These are phyloP conservation scores for Monilinia polystroma DNA, from an alignment of 2,329 filamentous ascomycete species.

Conservation along the genomic window DNA sequence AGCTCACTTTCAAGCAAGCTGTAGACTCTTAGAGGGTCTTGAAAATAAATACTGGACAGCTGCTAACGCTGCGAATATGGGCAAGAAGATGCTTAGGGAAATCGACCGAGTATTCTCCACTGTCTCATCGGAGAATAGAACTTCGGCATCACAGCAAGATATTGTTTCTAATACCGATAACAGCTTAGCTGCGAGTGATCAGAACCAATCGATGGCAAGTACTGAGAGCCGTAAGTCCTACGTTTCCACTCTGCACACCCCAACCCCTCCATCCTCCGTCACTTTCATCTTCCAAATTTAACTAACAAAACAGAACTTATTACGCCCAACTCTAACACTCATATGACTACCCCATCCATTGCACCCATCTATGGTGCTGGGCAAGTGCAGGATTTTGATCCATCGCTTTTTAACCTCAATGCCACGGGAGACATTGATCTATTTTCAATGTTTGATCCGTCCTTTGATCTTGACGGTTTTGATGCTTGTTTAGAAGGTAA, in stretches of 20 bases:
- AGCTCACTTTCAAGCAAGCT: constrained; percentile 54
- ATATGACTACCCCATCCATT: background rate
- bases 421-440: constrained; percentile 28
- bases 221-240: constrained; percentile 1
- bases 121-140: constrained; percentile 17
- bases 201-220: background rate
- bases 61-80: constrained; percentile 42
- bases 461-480: constrained; percentile 33
- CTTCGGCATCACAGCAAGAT: constrained; percentile 4
- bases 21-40: constrained; percentile 52
- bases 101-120: constrained; percentile 33
- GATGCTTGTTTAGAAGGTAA: constrained; percentile 33
- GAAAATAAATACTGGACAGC: constrained; percentile 57
- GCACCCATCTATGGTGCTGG: background rate
- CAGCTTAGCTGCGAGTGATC: background rate
- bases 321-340: background rate
- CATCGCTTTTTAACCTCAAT: constrained; percentile 28
- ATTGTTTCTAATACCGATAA: background rate
- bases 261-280: background rate
- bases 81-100: constrained; percentile 32
- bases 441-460: constrained; percentile 35
- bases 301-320: background rate
- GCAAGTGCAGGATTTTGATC: constrained; percentile 27
- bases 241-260: background rate
- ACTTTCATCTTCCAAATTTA: background rate